Conservation (phyloP, 768 basidiomycete genomes). For the Heimioporus sp. region DNA sequence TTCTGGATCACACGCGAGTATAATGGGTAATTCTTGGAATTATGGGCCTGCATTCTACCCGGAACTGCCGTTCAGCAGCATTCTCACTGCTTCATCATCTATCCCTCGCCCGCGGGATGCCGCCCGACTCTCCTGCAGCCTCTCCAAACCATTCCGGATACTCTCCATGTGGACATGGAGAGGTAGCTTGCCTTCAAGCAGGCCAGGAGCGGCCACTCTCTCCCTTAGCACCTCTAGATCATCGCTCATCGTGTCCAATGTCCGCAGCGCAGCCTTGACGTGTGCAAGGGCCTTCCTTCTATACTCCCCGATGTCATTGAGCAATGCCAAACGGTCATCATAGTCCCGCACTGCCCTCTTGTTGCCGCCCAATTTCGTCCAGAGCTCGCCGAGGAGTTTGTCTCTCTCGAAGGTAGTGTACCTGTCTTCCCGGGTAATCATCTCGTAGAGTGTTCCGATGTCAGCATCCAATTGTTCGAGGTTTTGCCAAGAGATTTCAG, state of each 20-base stretch:
- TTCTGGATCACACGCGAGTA: neutral
- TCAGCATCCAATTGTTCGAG: slow-evolving; percentile 63
- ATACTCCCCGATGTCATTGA: slow-evolving; percentile 55
- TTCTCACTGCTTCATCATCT: slow-evolving; percentile 36
- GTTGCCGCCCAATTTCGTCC: slow-evolving; percentile 71
- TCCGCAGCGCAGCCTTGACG: slow-evolving; percentile 63
- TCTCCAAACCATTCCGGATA: slow-evolving; percentile 61
- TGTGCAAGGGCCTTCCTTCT: slow-evolving; percentile 61
- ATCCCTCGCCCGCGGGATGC: slow-evolving; percentile 47
- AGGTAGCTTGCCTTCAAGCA: slow-evolving; percentile 58
- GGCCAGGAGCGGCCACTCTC: slow-evolving; percentile 64
- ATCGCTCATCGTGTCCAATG: slow-evolving; percentile 59
- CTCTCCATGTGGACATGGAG: slow-evolving; percentile 76
- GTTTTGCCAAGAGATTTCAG: slow-evolving; percentile 52
- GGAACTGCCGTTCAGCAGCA: slow-evolving; percentile 16
- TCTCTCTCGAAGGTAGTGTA: slow-evolving; percentile 43
- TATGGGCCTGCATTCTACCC: neutral
- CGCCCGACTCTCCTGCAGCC: slow-evolving; percentile 50
- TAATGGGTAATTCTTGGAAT: neutral
- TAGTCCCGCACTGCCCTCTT: slow-evolving; percentile 45
- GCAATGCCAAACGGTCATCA: slow-evolving; percentile 48
- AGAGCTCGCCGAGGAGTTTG: slow-evolving; percentile 62
- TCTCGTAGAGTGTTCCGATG: slow-evolving; percentile 54
- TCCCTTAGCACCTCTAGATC: slow-evolving; percentile 79
- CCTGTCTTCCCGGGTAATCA: slow-evolving; percentile 57